Base-by-base conservation (phyloP, 2,329 filamentous ascomycete species). In the Stemphylium vesicarium region DNA sequence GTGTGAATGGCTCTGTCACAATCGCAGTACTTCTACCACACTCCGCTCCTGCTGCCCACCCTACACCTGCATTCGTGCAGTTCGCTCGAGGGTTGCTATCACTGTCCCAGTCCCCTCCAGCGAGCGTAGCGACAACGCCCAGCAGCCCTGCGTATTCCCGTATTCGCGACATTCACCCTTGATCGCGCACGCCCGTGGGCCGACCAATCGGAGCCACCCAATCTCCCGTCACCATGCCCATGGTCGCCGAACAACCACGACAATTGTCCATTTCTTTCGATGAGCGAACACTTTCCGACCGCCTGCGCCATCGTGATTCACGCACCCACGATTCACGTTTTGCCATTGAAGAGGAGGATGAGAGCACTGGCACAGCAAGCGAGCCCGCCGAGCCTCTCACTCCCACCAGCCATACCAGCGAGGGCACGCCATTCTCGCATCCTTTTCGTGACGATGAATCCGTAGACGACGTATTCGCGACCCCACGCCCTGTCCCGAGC, bases 311-410 rank as follows among this genome's bases (percentile, higher is more conserved):
- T 50, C 67, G 67, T 44, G 69, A 72, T 36, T 71, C 70, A 12
- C 69, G 66, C 32, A 39, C 63, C 11, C 56, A 65, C 35, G 68
- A 73, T 16, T 65, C 57, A 39, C 69, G 69, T 15, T 53, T 62
- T 32, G 60, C 72, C 32, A 74, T 75, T 49, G 71, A 72, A 50
- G 74, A 75, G 55, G 74, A 75, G 54, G 73, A 76, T 59, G 73
- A 76, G 55, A 75, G 71, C 52, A 75, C 66, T 29, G 73, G 72
- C 42, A 74, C 74, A 6, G 73, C 67, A 29, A 76, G 73, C 57
- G 75, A 77, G 50, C 68, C 70, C n/a, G 62, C 63, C 37, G 75
- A 77, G 49, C 75, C 75, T 13, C 62, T 74, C 36, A 77, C 75
- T n/a, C 75, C 75, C 11, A 71, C 63, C 4, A 75, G 70, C 58